A percentile compares a stretch with the other conserved stretches of the same genome.
These are phyloP conservation scores for Exserohilum turcica DNA, from an alignment of 2,329 filamentous ascomycete genomes.

Conservation along the genomic window DNA sequence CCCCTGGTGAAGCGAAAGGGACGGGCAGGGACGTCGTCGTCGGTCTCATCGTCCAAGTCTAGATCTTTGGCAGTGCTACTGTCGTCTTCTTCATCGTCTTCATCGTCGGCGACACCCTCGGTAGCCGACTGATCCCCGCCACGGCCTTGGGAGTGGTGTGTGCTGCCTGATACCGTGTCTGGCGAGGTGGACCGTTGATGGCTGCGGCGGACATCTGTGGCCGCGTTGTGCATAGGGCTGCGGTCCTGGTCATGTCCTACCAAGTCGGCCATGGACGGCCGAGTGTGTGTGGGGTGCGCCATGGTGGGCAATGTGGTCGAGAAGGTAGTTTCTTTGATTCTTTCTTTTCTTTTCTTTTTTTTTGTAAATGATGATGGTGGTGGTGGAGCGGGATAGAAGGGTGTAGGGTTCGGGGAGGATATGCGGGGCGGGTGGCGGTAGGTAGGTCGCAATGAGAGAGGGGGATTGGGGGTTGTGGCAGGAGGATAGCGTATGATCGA, in stretches of 20 bases:
- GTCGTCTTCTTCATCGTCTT: conserved; percentile 44
- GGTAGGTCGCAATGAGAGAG: neutral
- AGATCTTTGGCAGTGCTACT: conserved; percentile 39
- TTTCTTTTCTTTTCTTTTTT: neutral
- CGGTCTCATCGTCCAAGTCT: conserved; percentile 45
- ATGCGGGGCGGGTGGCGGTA: conserved; percentile 3
- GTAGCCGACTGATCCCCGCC: conserved; percentile 34
- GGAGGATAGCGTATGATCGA: conserved; percentile 29
- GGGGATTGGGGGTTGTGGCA: conserved; percentile 2
- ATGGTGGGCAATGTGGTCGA: conserved; percentile 23
- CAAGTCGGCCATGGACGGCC: conserved; percentile 33
- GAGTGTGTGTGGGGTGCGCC: conserved; percentile 34
- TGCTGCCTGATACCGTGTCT: conserved; percentile 26
- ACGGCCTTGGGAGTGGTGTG: conserved; percentile 29
- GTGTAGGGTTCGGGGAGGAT: conserved; percentile 3
- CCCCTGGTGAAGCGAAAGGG: conserved; percentile 40
- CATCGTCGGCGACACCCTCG: conserved; percentile 41
- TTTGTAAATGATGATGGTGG: neutral
- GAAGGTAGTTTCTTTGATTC: neutral
- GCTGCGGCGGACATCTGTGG: conserved; percentile 26
- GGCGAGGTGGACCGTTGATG: conserved; percentile 28
- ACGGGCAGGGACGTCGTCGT: conserved; percentile 41
- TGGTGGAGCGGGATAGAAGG: conserved; percentile 2
- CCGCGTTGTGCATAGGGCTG: conserved; percentile 33
- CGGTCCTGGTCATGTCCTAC: conserved; percentile 41